Conservation (phyloP, 2,329 filamentous ascomycete genomes). For the Fusarium staphyleae region DNA sequence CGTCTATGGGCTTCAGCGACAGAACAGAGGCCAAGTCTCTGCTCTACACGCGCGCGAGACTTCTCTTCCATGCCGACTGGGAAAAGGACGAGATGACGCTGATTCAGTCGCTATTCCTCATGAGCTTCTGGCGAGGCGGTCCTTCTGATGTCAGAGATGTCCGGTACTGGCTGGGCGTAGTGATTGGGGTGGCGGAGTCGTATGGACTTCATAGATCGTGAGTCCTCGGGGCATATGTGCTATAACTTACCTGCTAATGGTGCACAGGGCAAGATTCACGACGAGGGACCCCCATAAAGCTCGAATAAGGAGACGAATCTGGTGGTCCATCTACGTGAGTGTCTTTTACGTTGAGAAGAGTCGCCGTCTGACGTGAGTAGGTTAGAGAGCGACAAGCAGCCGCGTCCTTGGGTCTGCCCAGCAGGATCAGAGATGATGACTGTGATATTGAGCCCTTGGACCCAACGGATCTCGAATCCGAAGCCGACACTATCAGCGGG, state of each 20-base stretch:
- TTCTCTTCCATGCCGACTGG: conserved; percentile 61
- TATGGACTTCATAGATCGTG: conserved; percentile 53
- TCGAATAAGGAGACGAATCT: conserved; percentile 55
- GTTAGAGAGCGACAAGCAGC: conserved; percentile 49
- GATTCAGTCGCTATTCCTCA: conserved; percentile 59
- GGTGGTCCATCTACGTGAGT: conserved; percentile 62
- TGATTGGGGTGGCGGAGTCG: conserved; percentile 60
- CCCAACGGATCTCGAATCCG: conserved; percentile 43
- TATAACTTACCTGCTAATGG: not conserved
- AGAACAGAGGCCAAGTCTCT: conserved; percentile 58
- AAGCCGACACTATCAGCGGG: conserved; percentile 31
- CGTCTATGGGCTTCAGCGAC: conserved; percentile 54
- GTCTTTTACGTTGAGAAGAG: not conserved
- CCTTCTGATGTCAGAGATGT: conserved; percentile 57
- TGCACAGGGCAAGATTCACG: conserved; percentile 38
- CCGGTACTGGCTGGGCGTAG: conserved; percentile 58
- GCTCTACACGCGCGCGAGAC: conserved; percentile 58
- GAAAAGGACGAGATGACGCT: conserved; percentile 59
- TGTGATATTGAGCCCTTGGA: conserved; percentile 49
- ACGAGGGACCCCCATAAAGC: conserved; percentile 40
- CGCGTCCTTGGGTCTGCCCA: conserved; percentile 47
- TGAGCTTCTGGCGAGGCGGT: conserved; percentile 63
- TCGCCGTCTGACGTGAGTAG: conserved; percentile 17
- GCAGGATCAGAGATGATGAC: conserved; percentile 49
- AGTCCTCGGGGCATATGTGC: conserved; percentile 1